Base-by-base conservation (phyloP, 768 basidiomycete genomes). In the Tremella fuciformis region DNA sequence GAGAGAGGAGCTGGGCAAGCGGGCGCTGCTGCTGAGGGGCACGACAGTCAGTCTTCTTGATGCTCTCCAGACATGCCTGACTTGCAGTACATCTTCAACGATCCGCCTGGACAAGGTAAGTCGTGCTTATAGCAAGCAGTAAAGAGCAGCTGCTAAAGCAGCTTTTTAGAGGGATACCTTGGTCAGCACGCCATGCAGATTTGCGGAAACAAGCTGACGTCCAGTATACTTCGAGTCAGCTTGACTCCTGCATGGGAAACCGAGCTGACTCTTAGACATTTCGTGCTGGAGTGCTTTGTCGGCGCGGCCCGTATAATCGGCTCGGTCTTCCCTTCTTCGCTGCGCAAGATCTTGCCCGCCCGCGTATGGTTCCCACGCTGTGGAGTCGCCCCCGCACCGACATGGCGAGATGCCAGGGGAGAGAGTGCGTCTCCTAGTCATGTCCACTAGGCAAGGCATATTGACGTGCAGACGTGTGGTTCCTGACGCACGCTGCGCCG, bases 51-150 rank as follows among this genome's bases (percentile, higher is more conserved):
- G 69, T 55, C 13, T 24, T 18, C 16, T 34, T 4, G 3, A 52
- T 4, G 42, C n/a, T 22, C 16, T 15, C 15, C 42, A n/a, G 6
- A 4, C n/a, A 46, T 22, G 22, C 4, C 42, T 46, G 7, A 46
- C 42, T 4, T 48, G 18, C 25, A 69, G 69, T 71, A 71, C 53
- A 65, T 71, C 52, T 71, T 71, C 55, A 67, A 67, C 49, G 69
- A 71, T 42, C 58, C 46, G 18, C 64, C 66, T 25, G 69, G 69
- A 53, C 55, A 55, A 21, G 54, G 55, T 61, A 41, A 57, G 55
- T 51, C 19, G 40, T 47, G 39, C 13, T 9, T 24, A 19, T 29
- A 3, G 8, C 24, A n/a, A 8, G 22, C n/a, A n/a, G n/a, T n/a
- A n/a, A n/a, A 18, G n/a, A 38, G 40, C 19, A 13, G 11, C 34